Evolutionary conservation across 2,329 filamentous ascomycete genomes (phyloP).

Genomic region (Teratosphaeria zuluensis): DNA sequence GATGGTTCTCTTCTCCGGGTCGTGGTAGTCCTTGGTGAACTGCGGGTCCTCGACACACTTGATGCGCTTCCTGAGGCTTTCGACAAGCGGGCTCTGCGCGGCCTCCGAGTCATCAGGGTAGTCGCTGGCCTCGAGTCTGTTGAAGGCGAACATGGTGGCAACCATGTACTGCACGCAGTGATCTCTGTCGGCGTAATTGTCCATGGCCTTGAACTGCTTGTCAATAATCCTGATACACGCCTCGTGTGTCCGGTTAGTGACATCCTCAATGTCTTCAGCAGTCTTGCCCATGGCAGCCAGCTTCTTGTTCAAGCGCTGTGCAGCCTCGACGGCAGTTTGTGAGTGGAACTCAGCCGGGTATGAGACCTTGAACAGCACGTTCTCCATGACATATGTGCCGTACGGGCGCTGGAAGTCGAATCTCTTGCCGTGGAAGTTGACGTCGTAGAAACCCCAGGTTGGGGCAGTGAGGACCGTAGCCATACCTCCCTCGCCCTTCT

Average conservation of each 20-base stretch:
- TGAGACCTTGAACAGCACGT: slow-evolving; percentile 98
- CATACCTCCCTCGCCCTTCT: slow-evolving; percentile 82
- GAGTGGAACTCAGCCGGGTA: slow-evolving; percentile 98
- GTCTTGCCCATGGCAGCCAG: slow-evolving; percentile 80
- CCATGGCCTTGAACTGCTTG: slow-evolving; percentile 99
- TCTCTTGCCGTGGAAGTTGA: slow-evolving; percentile 89
- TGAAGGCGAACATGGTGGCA: slow-evolving; percentile 88
- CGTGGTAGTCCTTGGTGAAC: slow-evolving; percentile 91
- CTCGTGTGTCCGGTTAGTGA: slow-evolving; percentile 95
- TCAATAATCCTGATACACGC: slow-evolving; percentile 98
- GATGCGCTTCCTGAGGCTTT: slow-evolving; percentile 87
- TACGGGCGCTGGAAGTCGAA: slow-evolving; percentile 95
- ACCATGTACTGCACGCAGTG: slow-evolving; percentile 99
- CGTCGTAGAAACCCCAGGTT: slow-evolving; percentile 97
- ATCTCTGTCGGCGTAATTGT: slow-evolving; percentile 98
- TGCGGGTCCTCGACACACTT: slow-evolving; percentile 84
- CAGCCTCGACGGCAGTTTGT: slow-evolving; percentile 93
- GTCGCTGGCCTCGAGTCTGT: slow-evolving; percentile 85
- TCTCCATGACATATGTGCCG: slow-evolving; percentile 99
- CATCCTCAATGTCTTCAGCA: slow-evolving; percentile 82
- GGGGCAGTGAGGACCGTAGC: slow-evolving; percentile 88
- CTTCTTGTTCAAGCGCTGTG: slow-evolving; percentile 75
- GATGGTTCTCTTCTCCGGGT: slow-evolving; percentile 88
- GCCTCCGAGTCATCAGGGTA: slow-evolving; percentile 91
- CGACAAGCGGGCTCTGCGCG: slow-evolving; percentile 78